phyloP scores from a whole-genome alignment of 2,329 filamentous ascomycete species.

The Stagonosporopsis rhizophila region DNA sequence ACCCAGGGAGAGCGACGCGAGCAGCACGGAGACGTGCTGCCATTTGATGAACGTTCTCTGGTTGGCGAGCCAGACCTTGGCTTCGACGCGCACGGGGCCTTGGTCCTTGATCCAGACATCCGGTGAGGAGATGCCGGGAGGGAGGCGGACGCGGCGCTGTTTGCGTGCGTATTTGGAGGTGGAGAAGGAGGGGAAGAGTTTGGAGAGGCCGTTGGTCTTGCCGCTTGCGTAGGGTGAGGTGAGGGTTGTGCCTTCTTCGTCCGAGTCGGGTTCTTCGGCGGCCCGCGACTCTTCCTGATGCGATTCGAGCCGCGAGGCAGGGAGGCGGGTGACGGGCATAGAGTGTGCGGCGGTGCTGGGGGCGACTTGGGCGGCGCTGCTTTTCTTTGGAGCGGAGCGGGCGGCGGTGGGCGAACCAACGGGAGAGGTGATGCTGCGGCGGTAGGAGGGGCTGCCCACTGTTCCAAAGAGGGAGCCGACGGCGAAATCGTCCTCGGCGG shows the following conservation, averaged over 20 bases:
- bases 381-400: constrained; percentile 34
- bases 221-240: constrained; percentile 19
- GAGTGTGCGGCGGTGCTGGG: constrained; percentile 31
- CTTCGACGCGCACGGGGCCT: constrained; percentile 89
- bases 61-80: constrained; percentile 98
- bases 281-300: constrained; percentile 46
- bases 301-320: constrained; percentile 22
- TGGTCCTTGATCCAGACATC: constrained; percentile 92
- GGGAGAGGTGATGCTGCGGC: constrained; percentile 68
- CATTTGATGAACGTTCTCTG: constrained; percentile 98
- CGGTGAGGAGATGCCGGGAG: constrained; percentile 87
- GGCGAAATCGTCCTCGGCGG: constrained; percentile 84
- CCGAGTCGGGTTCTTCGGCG: constrained; percentile 57
- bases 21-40: constrained; percentile 91
- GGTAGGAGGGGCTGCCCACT: constrained; percentile 52
- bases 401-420: constrained; percentile 64
- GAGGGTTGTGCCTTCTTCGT: constrained; percentile 55
- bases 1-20: constrained; percentile 82
- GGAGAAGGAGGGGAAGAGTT: constrained; percentile 82
- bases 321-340: constrained; percentile 26
- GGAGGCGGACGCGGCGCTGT: constrained; percentile 64
- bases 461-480: constrained; percentile 84
- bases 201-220: constrained; percentile 65
- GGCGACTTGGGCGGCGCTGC: constrained; percentile 5
- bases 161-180: constrained; percentile 70